These are phyloP conservation scores for Globisporangium parvum DNA, from an alignment of 352 stramenopile species.

Conservation along the genomic window DNA sequence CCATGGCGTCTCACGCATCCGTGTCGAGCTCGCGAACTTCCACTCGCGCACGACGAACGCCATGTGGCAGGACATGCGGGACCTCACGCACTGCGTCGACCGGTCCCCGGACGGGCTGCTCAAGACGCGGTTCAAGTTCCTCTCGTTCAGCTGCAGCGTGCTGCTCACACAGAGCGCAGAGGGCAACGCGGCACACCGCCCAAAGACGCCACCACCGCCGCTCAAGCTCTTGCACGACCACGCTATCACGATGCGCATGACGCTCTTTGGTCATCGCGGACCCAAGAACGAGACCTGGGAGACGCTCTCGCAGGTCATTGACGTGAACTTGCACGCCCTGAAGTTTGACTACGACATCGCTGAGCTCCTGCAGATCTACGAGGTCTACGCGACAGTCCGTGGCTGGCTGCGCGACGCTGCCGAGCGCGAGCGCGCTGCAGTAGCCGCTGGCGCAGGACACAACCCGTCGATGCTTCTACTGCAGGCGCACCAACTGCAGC, in stretches of 20 bases:
- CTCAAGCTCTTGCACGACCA: constrained; percentile 36
- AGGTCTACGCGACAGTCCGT: constrained; percentile 6
- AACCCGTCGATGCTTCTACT: constrained; percentile 1
- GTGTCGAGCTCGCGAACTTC: constrained; percentile 32
- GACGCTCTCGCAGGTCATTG: constrained; percentile 46
- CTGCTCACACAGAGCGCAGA: constrained; percentile 15
- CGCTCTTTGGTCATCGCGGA: constrained; percentile 43
- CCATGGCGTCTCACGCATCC: constrained; percentile 23
- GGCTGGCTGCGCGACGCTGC: constrained; percentile 9
- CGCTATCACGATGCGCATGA: constrained; percentile 41
- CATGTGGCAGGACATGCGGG: constrained; percentile 59
- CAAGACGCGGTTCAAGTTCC: constrained; percentile 60
- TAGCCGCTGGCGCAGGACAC: background rate
- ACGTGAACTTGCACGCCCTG: constrained; percentile 45
- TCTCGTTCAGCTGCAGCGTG: constrained; percentile 47
- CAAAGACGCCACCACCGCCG: background rate
- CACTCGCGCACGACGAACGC: constrained; percentile 56
- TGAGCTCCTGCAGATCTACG: constrained; percentile 30
- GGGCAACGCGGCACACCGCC: background rate
- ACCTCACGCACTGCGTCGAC: constrained; percentile 47
- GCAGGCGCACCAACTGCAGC: constrained; percentile 6
- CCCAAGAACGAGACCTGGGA: constrained; percentile 35
- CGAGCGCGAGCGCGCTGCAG: background rate
- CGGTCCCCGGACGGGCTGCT: constrained; percentile 52
- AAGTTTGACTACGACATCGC: constrained; percentile 34